Evolutionary conservation across 1,284 basidiomycete species (phyloP).

Genomic region (Farysia itapuensis): DNA sequence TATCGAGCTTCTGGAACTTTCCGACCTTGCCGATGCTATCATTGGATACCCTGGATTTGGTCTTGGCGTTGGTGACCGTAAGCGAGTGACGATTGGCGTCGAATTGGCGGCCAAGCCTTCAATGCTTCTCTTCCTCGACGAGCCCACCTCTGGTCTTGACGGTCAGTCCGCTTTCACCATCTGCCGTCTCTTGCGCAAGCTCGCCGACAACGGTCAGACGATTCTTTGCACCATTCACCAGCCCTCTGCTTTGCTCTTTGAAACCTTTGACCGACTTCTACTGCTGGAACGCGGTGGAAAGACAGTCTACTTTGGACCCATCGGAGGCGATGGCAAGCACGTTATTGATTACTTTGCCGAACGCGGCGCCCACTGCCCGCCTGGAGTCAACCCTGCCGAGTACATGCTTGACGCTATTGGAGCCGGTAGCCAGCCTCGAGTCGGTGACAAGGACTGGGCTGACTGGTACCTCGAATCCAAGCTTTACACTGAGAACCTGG

Average conservation of each 20-base stretch:
- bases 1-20: conserved; percentile 76
- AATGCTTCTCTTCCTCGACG: conserved; percentile 66
- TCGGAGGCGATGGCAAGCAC: conserved; percentile 64
- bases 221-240: conserved; percentile 66
- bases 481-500: conserved; percentile 57
- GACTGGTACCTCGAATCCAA: conserved; percentile 60
- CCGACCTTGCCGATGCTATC: conserved; percentile 71
- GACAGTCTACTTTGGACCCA: conserved; percentile 67
- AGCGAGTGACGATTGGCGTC: conserved; percentile 72
- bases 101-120: conserved; percentile 77
- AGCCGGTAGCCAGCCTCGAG: conserved; percentile 52
- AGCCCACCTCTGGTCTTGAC: conserved; percentile 75
- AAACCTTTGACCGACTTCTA: conserved; percentile 69
- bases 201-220: conserved; percentile 83
- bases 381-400: conserved; percentile 65
- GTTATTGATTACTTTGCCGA: conserved; percentile 66
- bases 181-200: conserved; percentile 73
- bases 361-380: conserved; percentile 64
- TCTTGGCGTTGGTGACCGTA: conserved; percentile 67
- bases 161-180: conserved; percentile 88
- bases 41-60: conserved; percentile 65
- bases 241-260: conserved; percentile 68
- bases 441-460: conserved; percentile 59
- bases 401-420: conserved; percentile 63
- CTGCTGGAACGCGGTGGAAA: conserved; percentile 55